Evolutionary conservation across 176 grass and related monocot genomes (phyloP), one percentile per base, ranked within the genome.

Genomic region (Aegilops longissima): DNA sequence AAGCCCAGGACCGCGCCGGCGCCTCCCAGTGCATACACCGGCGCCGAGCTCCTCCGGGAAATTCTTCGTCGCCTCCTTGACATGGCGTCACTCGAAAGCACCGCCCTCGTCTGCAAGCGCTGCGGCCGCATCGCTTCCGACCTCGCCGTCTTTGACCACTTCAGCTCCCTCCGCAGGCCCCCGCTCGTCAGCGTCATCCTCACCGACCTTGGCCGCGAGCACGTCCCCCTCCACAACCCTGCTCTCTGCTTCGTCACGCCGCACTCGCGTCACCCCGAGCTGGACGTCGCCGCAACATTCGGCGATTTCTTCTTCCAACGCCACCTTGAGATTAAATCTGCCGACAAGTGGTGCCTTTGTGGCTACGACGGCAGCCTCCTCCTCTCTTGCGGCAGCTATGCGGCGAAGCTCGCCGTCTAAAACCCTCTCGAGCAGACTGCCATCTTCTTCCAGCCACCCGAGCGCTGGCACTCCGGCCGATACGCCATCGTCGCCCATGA

Each of bases 51-150:
- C 12, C 66, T 74, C 39, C 1, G 58, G 1, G 29, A 81, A n/a
- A 25, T 74, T 61, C 59, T 82, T 7, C 52, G 71, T 67, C 77
- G 38, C 29, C 67, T 87, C 85, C 85, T 67, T 56, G 69, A 80
- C 85, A 51, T 74, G 77, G 67, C 56, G 20, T 87, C 69, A 1
- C 85, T 87, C 39, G 29, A 13, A 14, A 27, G 40, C 66, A 40
- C 78, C 58, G 59, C 78, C n/a, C 85, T 81, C 40, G 27, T 27
- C 1, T 27, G 1, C 27, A 27, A 27, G 27, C 27, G 27, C 27
- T 27, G 27, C 1, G 27, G 27, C 27, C 27, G 27, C 27, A 27
- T 27, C 27, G 27, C 27, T 27, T 27, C 27, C 27, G 27, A 27
- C 27, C 27, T 27, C 27, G 27, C 27, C 27, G 27, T 27, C 27